Percentiles rank a stretch among this genome's conserved stretches.
phyloP scores from a whole-genome alignment of 306 rosid species.

The Canavalia gladiata region DNA sequence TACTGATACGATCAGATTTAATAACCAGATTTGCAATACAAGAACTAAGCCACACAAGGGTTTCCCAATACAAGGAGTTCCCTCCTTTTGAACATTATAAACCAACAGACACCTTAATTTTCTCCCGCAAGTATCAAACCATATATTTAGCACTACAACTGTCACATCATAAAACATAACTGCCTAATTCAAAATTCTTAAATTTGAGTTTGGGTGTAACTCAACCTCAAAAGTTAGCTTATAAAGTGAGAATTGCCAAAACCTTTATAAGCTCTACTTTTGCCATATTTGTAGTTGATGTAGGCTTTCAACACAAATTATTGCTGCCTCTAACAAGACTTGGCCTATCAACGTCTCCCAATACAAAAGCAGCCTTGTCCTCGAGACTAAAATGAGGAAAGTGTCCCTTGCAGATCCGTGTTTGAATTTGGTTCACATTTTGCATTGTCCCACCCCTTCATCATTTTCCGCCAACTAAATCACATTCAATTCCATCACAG shows the following conservation, averaged over 20 bases:
- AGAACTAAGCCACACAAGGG: background rate
- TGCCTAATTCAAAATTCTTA: background rate
- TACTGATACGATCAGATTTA: background rate
- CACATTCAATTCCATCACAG: background rate
- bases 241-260: background rate
- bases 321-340: background rate
- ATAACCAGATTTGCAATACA: background rate
- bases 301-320: background rate
- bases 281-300: too few species aligned
- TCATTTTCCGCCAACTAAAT: background rate
- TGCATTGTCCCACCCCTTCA: background rate
- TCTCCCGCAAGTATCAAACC: background rate
- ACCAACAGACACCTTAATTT: background rate
- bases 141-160: background rate
- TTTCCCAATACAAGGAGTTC: background rate
- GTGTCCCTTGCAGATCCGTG: background rate
- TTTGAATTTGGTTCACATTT: background rate
- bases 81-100: background rate
- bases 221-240: too few species aligned
- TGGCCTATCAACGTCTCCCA: background rate
- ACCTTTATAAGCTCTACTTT: too few species aligned
- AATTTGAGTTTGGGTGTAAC: too few species aligned
- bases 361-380: background rate
- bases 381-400: background rate
- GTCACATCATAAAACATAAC: background rate